phyloP scores from a whole-genome alignment of 83 land plant genomes.

The Larix sibirica region DNA sequence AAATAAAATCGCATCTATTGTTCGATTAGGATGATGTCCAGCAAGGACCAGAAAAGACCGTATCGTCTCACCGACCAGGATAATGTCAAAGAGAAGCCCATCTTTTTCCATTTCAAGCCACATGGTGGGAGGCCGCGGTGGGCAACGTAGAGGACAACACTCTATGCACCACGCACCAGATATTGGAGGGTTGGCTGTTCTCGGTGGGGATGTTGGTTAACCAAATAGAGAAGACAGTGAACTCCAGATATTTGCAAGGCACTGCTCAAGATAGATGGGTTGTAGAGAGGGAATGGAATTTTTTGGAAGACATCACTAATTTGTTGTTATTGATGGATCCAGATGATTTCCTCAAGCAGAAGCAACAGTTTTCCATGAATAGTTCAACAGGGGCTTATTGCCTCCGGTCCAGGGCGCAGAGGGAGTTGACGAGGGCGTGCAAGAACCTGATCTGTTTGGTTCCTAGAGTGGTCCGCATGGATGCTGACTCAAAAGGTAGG shows the following conservation, averaged over 20 bases:
- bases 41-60: too few species aligned
- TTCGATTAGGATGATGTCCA: too few species aligned
- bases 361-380: too few species aligned
- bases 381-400: constrained; percentile 52
- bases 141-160: constrained; percentile 53
- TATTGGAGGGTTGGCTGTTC: constrained; percentile 67
- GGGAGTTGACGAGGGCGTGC: constrained; percentile 36
- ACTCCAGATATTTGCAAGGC: constrained; percentile 9
- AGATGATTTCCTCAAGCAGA: constrained; percentile 39
- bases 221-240: constrained; percentile 32
- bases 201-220: constrained; percentile 32
- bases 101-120: too few species aligned
- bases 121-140: not conserved
- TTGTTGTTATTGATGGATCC: constrained; percentile 69
- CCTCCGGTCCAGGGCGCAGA: constrained; percentile 51
- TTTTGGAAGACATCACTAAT: not conserved
- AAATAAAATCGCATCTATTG: too few species aligned
- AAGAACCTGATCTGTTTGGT: constrained; percentile 69
- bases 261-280: too few species aligned
- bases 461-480: constrained; percentile 62
- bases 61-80: too few species aligned
- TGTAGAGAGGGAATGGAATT: too few species aligned
- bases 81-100: too few species aligned
- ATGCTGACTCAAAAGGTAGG: constrained; percentile 76
- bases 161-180: constrained; percentile 57